phyloP scores from a whole-genome alignment of 1,284 basidiomycete genomes.

The Hypsizygus ulmarius region DNA sequence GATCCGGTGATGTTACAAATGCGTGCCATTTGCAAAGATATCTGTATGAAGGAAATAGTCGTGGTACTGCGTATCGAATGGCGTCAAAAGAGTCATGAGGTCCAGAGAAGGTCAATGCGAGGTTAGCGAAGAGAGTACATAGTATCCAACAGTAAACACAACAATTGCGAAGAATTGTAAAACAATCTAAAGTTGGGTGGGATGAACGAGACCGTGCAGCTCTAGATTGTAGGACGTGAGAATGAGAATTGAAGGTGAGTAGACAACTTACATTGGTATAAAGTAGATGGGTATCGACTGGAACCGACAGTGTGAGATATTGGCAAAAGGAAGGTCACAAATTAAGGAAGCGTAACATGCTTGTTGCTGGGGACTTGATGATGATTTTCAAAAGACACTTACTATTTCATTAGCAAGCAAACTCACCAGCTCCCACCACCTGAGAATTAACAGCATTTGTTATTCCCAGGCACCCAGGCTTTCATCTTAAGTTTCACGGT shows the following conservation, averaged over 20 bases:
- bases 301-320: conserved; percentile 5
- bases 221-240: conserved; percentile 14
- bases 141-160: conserved; percentile 35
- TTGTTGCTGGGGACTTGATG: too few species aligned
- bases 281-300: conserved; percentile 25
- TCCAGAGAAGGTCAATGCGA: conserved; percentile 6
- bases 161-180: conserved; percentile 29
- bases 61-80: conserved; percentile 1
- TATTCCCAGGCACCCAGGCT: conserved; percentile 54
- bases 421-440: neutral
- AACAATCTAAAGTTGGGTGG: conserved; percentile 26
- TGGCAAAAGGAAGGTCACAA: conserved; percentile 2
- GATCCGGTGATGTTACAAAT: conserved; percentile 15
- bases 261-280: conserved; percentile 28
- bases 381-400: conserved; percentile 6
- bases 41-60: conserved; percentile 1
- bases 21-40: neutral
- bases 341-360: neutral
- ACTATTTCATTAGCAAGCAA: conserved; percentile 17
- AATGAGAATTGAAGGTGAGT: conserved; percentile 14
- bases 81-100: conserved; percentile 1
- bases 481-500: conserved; percentile 58
- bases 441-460: conserved; percentile 47
- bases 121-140: conserved; percentile 24
- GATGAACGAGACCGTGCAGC: conserved; percentile 24